Evolutionary conservation across 1,284 basidiomycete species (phyloP).

Genomic region (Tausonia pullulans): DNA sequence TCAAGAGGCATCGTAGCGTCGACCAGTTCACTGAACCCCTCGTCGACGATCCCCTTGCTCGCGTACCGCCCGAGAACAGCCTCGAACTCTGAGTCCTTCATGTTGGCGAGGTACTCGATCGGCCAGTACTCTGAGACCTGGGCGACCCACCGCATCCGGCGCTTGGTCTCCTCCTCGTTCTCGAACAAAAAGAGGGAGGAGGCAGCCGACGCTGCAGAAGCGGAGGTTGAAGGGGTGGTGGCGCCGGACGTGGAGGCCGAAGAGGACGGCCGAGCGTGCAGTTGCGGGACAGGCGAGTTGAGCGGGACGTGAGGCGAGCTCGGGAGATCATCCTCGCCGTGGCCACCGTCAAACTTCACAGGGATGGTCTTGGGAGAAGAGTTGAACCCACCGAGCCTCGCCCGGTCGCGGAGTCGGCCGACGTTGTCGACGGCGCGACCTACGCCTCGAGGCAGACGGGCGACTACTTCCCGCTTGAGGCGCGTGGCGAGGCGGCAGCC

Average conservation of each 20-base stretch:
- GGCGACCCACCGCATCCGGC: constrained; percentile 76
- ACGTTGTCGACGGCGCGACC: constrained; percentile 69
- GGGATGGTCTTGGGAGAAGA: too few species aligned
- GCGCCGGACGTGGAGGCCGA: neutral
- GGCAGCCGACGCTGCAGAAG: neutral
- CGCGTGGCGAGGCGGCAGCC: constrained; percentile 79
- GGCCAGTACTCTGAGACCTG: constrained; percentile 94
- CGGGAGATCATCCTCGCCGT: constrained; percentile 8
- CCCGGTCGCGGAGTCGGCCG: constrained; percentile 48
- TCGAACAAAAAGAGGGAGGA: constrained; percentile 10
- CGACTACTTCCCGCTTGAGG: constrained; percentile 70
- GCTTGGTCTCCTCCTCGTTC: constrained; percentile 41
- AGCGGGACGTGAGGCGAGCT: constrained; percentile 42
- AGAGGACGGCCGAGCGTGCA: constrained; percentile 40
- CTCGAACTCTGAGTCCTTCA: constrained; percentile 59
- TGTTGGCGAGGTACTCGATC: constrained; percentile 57
- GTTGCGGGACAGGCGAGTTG: constrained; percentile 66
- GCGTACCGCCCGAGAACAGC: constrained; percentile 11
- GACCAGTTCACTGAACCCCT: constrained; percentile 6
- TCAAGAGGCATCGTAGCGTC: neutral
- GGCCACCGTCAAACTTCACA: too few species aligned
- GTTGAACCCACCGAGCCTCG: neutral
- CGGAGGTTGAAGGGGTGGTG: neutral
- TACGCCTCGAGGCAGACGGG: constrained; percentile 58
- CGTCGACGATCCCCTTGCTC: constrained; percentile 7